Base-by-base conservation (phyloP, 352 stramenopile genomes). In the Globisporangium splendens region DNA sequence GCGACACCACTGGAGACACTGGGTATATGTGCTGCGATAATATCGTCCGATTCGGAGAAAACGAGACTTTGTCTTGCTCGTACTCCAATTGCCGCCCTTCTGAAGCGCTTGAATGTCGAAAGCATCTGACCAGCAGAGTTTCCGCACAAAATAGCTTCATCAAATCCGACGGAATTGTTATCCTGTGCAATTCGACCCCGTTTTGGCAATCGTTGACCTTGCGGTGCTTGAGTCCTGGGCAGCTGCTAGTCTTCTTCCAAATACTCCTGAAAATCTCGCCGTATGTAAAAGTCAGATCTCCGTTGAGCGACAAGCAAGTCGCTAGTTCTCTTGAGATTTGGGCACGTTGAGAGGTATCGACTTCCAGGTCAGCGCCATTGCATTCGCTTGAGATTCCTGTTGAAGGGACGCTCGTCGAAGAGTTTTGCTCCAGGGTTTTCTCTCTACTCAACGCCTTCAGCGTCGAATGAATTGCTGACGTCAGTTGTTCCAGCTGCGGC, bases 11-110 rank as follows among this genome's bases (percentile, higher is more conserved):
- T 14, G 17, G 31, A 12, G 12, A 4, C 20, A 66, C 14, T 39
- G 78, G 72, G 50, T 73, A 79, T 5, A 87, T 73, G 48, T 88
- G 78, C 44, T 87, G 78, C 17, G 78, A 88, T 12, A 88, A 54
- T 59, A 87, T 62, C 28, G 65, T 86, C 42, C 75, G 61, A 46
- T 67, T 86, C 42, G 67, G 73, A 6, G 50, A 12, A 21, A 88
- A 86, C 0, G 64, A 69, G 31, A 84, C 58, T 39, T 51, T 73
- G 11, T 28, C 49, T 38, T 62, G 18, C 13, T 77, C 60, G 43
- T 70, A 79, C n/a, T 69, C 50, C 8, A 63, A 1, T 17, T 44
- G 18, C 41, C 22, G 50, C 51, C 38, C 20, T 50, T 69, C 66
- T 2, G 8, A n/a, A 18, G 6, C 44, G 8, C 15, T 31, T 12